Evolutionary conservation across 2,329 filamentous ascomycete genomes (phyloP), one percentile per base, ranked within the genome.

Genomic region (Exophiala spinifera): DNA sequence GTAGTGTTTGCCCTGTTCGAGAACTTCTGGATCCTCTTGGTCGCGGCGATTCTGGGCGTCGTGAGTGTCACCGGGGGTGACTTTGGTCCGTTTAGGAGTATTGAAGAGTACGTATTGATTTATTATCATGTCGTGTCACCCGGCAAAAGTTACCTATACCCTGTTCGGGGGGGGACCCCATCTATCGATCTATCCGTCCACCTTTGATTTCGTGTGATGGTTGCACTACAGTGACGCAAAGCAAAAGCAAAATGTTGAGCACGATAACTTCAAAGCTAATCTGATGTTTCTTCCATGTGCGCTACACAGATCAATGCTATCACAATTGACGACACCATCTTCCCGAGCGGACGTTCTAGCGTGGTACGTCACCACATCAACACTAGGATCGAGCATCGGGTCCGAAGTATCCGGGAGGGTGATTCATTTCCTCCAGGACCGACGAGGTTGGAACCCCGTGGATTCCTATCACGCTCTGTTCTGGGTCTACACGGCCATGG

Each of bases 21-120:
- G 5, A 79, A 77, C 53, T 86, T 80, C 64, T 85, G 81, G 81
- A 57, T 82, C 1, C 67, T 86, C 49, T 73, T 86, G 6, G 55
- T 69, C 8, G 82, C 82, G 1, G 79, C 80, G 19, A 73, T 86
- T 14, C 58, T 85, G 6, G 83, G 83, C 4, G 82, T 86, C 46
- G 82, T 86, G 31, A 84, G 80, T 65, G 56, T 63, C n/a, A 81
- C 80, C 63, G 83, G 82, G 6, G 84, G 82, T 52, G 83, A 86
- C 63, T 84, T 85, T 49, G 82, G 82, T 0, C 83, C 82, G 0
- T 85, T 86, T 56, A 74, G 79, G 36, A 82, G 82, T 36, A 75
- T 85, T 23, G 83, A 85, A 63, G 82, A 85, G 67, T 82, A 36
- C 52, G 60, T 52, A 31, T 17, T 4, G 19, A 1, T 10, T 13